phyloP scores from a whole-genome alignment of 2,329 filamentous ascomycete genomes.

The Myotisia sp. region DNA sequence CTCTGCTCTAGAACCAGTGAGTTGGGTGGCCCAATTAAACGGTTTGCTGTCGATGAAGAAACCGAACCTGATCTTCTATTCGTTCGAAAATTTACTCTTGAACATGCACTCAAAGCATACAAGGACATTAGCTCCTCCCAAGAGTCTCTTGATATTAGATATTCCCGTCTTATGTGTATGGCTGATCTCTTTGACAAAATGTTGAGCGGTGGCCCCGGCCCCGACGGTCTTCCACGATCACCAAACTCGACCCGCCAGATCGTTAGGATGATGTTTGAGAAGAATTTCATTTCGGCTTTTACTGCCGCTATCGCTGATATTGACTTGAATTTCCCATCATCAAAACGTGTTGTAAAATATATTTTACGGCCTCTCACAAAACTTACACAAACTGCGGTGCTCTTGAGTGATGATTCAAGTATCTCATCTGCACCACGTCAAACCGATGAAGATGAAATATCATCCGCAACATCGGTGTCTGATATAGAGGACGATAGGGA shows the following conservation, averaged over 20 bases:
- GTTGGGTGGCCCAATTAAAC: slow-evolving; percentile 42
- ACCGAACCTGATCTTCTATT: slow-evolving; percentile 52
- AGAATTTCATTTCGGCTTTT: slow-evolving; percentile 78
- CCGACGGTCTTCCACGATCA: slow-evolving; percentile 34
- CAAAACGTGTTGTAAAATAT: slow-evolving; percentile 90
- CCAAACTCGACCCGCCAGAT: slow-evolving; percentile 63
- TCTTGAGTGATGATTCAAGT: slow-evolving; percentile 68
- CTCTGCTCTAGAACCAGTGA: slow-evolving; percentile 81
- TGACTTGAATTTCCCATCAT: slow-evolving; percentile 83
- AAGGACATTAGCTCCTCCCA: slow-evolving; percentile 68
- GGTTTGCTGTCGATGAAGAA: slow-evolving; percentile 24
- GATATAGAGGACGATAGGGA: slow-evolving; percentile 76
- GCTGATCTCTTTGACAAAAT: slow-evolving; percentile 88
- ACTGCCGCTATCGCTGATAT: slow-evolving; percentile 90
- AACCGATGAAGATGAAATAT: slow-evolving; percentile 73
- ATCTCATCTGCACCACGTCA: slow-evolving; percentile 53
- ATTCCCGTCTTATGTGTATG: slow-evolving; percentile 72
- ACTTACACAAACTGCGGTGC: slow-evolving; percentile 73
- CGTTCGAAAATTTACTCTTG: slow-evolving; percentile 85
- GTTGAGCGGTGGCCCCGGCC: slow-evolving; percentile 64
- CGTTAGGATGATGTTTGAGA: slow-evolving; percentile 94
- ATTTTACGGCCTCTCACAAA: slow-evolving; percentile 81
- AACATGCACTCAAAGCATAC: slow-evolving; percentile 82
- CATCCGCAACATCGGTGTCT: slow-evolving; percentile 74
- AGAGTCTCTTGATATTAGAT: slow-evolving; percentile 71